Evolutionary conservation across 179 eudicot genomes (phyloP).

Genomic region (Silene vulgaris): DNA sequence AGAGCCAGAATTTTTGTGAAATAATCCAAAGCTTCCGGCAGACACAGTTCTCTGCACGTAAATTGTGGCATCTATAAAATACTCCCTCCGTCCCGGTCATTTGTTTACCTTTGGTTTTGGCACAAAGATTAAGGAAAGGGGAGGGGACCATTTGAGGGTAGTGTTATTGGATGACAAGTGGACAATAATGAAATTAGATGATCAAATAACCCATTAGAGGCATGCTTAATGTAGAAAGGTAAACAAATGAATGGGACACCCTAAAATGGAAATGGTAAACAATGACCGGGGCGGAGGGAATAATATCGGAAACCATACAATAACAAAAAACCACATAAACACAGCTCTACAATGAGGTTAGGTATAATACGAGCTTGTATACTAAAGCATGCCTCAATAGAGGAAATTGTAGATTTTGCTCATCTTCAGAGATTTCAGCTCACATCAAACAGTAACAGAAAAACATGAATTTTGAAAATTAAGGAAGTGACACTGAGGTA

Average conservation of each 20-base stretch:
- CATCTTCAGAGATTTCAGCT: neutral
- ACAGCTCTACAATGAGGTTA: neutral
- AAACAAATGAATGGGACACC: no score
- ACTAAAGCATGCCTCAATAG: neutral
- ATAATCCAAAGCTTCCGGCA: conserved; percentile 55
- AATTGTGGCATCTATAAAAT: neutral
- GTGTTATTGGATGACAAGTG: no score
- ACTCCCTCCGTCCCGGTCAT: no score
- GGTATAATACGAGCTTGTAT: neutral
- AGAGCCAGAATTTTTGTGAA: conserved; percentile 45
- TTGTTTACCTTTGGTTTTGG: no score
- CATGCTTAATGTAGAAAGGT: no score
- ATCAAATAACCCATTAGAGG: no score
- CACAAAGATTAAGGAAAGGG: no score
- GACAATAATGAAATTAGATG: no score
- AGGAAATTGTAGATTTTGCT: neutral
- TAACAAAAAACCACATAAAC: neutral
- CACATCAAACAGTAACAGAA: neutral
- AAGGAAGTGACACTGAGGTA: no score
- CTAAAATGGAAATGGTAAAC: no score
- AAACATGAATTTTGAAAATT: neutral
- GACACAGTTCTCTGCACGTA: conserved; percentile 64
- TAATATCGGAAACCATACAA: neutral
- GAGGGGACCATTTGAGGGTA: no score
- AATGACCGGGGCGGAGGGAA: no score